A percentile compares a stretch with the other conserved stretches of the same genome.
phyloP scores from a whole-genome alignment of 2,329 filamentous ascomycete species.

The Pleurostoma richardsiae region DNA sequence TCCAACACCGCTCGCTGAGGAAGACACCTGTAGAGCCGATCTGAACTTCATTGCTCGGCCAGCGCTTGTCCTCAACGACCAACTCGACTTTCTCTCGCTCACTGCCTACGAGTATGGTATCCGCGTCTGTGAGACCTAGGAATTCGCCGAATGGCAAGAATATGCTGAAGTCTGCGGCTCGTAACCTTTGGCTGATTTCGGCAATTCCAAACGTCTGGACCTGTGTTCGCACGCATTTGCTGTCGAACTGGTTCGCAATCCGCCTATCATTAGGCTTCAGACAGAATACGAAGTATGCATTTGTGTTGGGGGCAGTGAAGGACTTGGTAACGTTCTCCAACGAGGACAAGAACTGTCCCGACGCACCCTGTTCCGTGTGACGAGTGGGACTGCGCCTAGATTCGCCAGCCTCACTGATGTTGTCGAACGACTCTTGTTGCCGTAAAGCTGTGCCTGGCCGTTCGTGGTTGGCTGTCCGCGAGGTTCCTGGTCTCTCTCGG shows the following conservation, averaged over 20 bases:
- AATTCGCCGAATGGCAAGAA: conserved; percentile 97
- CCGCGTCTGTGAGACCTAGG: conserved; percentile 78
- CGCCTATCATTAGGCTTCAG: conserved; percentile 94
- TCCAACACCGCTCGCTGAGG: conserved; percentile 92
- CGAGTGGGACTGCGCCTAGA: conserved; percentile 33
- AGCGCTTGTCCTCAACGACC: conserved; percentile 86
- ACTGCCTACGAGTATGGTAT: conserved; percentile 82
- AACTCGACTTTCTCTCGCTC: conserved; percentile 88
- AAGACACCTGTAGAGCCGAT: conserved; percentile 93
- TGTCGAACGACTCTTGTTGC: conserved; percentile 29
- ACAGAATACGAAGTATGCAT: conserved; percentile 95
- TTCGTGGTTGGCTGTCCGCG: conserved; percentile 19
- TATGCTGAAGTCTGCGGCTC: conserved; percentile 90
- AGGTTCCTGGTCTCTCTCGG: conserved; percentile 32
- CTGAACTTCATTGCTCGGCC: conserved; percentile 86
- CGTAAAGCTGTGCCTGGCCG: conserved; percentile 26
- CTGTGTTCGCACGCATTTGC: conserved; percentile 93
- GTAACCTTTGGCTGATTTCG: conserved; percentile 89
- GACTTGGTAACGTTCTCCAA: conserved; percentile 89
- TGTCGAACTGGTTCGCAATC: conserved; percentile 98
- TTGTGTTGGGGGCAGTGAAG: conserved; percentile 74
- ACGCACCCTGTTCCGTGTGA: conserved; percentile 73
- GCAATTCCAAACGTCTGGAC: conserved; percentile 94
- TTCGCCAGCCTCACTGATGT: conserved; percentile 42
- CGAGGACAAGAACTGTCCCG: conserved; percentile 85